phyloP scores from a whole-genome alignment of 768 basidiomycete species.

The Suillus brevipes region DNA sequence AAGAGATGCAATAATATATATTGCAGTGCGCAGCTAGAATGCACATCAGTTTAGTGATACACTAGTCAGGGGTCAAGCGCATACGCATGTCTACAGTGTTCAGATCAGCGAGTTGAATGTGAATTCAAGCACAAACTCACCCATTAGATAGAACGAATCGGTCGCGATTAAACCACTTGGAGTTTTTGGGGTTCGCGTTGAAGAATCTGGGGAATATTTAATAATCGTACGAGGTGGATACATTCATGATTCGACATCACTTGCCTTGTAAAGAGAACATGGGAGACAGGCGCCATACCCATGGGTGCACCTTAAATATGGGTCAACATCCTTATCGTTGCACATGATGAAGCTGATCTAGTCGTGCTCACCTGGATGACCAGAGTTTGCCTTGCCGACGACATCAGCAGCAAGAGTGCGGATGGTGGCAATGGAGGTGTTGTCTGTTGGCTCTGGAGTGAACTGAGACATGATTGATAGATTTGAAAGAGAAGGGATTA shows the following conservation, averaged over 20 bases:
- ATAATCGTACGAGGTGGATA: neutral
- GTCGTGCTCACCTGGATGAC: conserved; percentile 71
- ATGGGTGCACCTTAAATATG: conserved; percentile 74
- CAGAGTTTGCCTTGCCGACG: conserved; percentile 88
- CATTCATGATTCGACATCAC: conserved; percentile 1
- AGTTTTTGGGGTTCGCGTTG: conserved; percentile 84
- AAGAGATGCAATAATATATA: conserved; percentile 90
- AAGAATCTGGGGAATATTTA: conserved; percentile 56
- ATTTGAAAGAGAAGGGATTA: conserved; percentile 16
- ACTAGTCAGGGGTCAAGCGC: conserved; percentile 27
- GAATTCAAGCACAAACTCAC: conserved; percentile 43
- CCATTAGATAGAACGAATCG: conserved; percentile 97
- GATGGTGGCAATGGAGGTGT: conserved; percentile 67
- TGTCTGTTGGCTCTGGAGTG: conserved; percentile 44
- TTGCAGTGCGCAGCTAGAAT: conserved; percentile 82
- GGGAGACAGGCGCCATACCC: conserved; percentile 87
- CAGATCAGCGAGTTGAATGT: conserved; percentile 11
- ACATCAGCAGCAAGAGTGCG: conserved; percentile 75
- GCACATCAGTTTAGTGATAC: conserved; percentile 10
- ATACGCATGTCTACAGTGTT: conserved; percentile 66
- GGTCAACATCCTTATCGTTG: conserved; percentile 5
- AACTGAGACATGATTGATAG: conserved; percentile 40
- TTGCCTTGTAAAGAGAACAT: conserved; percentile 77
- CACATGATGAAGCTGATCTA: conserved; percentile 1
- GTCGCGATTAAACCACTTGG: conserved; percentile 95